Conservation (phyloP, 75 land plant species). For the Picea sitchensis region DNA sequence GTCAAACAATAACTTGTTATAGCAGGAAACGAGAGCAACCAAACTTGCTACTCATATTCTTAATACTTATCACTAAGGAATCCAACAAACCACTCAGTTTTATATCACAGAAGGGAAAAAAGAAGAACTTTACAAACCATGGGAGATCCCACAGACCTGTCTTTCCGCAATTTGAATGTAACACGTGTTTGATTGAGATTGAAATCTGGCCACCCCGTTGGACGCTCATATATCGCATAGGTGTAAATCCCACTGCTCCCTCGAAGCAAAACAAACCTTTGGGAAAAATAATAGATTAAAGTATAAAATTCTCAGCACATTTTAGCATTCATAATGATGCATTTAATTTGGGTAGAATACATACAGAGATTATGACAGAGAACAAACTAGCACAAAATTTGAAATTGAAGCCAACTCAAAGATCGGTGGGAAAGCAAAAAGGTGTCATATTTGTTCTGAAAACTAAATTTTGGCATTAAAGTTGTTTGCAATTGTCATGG, state of each 20-base stretch:
- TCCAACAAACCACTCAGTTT: background rate
- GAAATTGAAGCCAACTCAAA: too few species aligned
- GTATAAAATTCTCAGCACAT: too few species aligned
- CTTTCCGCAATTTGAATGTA: slow-evolving; percentile 73
- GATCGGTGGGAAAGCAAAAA: too few species aligned
- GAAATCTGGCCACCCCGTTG: slow-evolving; percentile 63
- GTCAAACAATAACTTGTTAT: slow-evolving; percentile 8
- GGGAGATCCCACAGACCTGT: slow-evolving; percentile 39
- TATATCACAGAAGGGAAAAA: background rate
- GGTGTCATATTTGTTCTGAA: too few species aligned
- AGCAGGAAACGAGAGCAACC: background rate
- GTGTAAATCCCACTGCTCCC: slow-evolving; percentile 70
- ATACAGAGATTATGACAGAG: too few species aligned
- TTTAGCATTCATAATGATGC: too few species aligned
- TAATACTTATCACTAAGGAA: background rate
- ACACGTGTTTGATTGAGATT: slow-evolving; percentile 57
- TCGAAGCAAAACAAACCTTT: slow-evolving; percentile 63
- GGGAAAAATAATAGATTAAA: too few species aligned
- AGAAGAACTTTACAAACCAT: background rate
- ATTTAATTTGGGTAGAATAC: too few species aligned
- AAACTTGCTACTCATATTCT: background rate
- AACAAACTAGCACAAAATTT: too few species aligned
- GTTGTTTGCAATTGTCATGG: too few species aligned
- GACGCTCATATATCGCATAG: slow-evolving; percentile 68
- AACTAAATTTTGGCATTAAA: too few species aligned